Base-by-base conservation (phyloP, 768 basidiomycete genomes). In the Tremella fuciformis region DNA sequence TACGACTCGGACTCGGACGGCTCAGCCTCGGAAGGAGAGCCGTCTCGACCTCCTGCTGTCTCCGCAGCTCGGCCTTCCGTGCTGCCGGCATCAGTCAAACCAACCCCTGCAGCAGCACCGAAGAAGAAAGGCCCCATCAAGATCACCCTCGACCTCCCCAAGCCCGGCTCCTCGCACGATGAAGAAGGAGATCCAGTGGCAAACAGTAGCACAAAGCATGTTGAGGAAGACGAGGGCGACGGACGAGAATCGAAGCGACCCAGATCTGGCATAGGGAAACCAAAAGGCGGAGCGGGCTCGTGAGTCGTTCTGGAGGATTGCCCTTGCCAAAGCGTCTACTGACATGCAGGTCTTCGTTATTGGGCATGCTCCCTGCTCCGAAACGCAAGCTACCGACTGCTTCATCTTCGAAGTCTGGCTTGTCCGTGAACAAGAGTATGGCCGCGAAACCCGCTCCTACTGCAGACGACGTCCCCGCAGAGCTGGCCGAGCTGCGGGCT, bases 331-430 rank as follows among this genome's bases (percentile, higher is more conserved):
- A 15, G 34, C 50, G 29, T 6, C 26, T 39, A 25, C 16, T 40
- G 38, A 37, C 49, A 50, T 26, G 8, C 21, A 74, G 72, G 0
- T 74, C 72, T 21, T 50, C 65, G 0, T 53, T 77, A 47, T 52
- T 77, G 2, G 73, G 69, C 1, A 70, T 77, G 71, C 55, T 77
- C 1, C 75, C 75, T 9, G 59, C 73, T 26, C 75, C 75, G 0
- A 77, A 77, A 56, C 50, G 73, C n/a, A 70, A 70, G 53, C 54
- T 75, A 22, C 68, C 70, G 26, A 13, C 58, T 9, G 51, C 25
- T 16, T 22, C 65, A 25, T 54, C 63, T 11, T 50, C 58, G 18
- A 42, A 53, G 0, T 59, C 69, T 19, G 40, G 52, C 49, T 41
- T 69, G 16, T 49, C 48, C 25, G 64, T 70, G 24, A 69, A 64